Conservation (phyloP, 2,329 filamentous ascomycete genomes). For the Cercospora sojina region DNA sequence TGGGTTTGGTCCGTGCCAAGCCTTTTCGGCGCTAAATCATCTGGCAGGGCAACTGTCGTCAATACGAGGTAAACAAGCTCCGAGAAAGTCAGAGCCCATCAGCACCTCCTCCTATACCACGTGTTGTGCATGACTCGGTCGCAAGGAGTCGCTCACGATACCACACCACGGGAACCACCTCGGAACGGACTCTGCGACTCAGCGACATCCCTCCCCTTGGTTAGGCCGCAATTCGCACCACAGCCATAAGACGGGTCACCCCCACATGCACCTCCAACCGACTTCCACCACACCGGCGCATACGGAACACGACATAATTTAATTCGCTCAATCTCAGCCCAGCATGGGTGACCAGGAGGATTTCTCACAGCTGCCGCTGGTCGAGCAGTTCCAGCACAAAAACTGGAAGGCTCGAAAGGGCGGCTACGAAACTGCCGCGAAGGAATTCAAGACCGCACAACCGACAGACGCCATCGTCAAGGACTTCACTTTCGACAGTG, state of each 20-base stretch:
- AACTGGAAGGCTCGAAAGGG: slow-evolving; percentile 96
- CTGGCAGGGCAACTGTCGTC: slow-evolving; percentile 6
- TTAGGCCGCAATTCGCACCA: background rate
- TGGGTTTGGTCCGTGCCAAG: background rate
- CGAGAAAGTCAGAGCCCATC: background rate
- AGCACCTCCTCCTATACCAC: slow-evolving; percentile 9
- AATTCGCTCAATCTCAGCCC: background rate
- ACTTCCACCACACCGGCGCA: slow-evolving; percentile 1
- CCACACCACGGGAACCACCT: background rate
- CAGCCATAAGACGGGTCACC: background rate
- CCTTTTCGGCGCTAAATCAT: background rate
- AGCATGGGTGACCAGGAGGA: slow-evolving; percentile 85
- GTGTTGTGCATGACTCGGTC: slow-evolving; percentile 6
- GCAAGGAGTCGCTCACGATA: background rate
- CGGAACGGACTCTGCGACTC: background rate
- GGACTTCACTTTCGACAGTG: slow-evolving; percentile 80
- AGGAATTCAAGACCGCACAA: slow-evolving; percentile 79
- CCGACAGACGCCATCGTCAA: slow-evolving; percentile 82
- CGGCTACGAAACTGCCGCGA: slow-evolving; percentile 88
- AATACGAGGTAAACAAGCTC: slow-evolving; percentile 9
- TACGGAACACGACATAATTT: background rate
- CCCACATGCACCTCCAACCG: slow-evolving; percentile 5
- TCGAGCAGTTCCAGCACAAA: slow-evolving; percentile 84
- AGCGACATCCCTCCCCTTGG: background rate
- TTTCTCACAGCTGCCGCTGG: slow-evolving; percentile 72